phyloP scores from a whole-genome alignment of 768 basidiomycete species.

The Hypsizygus marmoreus region DNA sequence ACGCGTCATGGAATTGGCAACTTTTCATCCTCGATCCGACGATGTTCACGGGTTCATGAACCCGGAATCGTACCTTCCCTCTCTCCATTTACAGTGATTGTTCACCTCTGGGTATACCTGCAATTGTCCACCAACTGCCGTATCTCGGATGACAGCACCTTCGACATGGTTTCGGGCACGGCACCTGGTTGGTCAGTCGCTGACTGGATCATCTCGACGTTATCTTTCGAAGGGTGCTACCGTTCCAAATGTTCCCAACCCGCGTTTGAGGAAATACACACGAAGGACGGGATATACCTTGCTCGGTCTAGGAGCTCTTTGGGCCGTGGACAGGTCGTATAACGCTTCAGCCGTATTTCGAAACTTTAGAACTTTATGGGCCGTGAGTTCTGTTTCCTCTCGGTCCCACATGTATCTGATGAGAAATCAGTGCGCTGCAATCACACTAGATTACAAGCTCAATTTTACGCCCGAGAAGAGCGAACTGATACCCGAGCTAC shows the following conservation, averaged over 20 bases:
- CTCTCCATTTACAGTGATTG: background rate
- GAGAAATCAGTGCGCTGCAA: slow-evolving; percentile 70
- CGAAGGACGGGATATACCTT: slow-evolving; percentile 37
- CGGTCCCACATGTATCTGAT: background rate
- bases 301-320: slow-evolving; percentile 42
- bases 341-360: slow-evolving; percentile 60
- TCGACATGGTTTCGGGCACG: no score
- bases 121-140: background rate
- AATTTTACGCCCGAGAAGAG: slow-evolving; percentile 79
- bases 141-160: no score
- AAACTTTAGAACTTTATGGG: slow-evolving; percentile 55
- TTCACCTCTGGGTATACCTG: background rate
- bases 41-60: background rate
- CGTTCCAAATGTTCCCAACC: background rate
- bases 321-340: slow-evolving; percentile 47
- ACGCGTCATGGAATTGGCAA: slow-evolving; percentile 7
- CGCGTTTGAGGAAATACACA: slow-evolving; percentile 19
- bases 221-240: background rate
- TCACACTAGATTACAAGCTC: slow-evolving; percentile 83
- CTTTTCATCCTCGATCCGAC: slow-evolving; percentile 5
- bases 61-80: background rate
- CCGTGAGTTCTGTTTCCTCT: slow-evolving; percentile 33
- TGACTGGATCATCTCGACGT: background rate
- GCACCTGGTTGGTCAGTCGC: no score
- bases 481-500: slow-evolving; percentile 75